These are phyloP conservation scores for Rhizopogon vulgaris DNA, from an alignment of 768 basidiomycete species.

Conservation along the genomic window DNA sequence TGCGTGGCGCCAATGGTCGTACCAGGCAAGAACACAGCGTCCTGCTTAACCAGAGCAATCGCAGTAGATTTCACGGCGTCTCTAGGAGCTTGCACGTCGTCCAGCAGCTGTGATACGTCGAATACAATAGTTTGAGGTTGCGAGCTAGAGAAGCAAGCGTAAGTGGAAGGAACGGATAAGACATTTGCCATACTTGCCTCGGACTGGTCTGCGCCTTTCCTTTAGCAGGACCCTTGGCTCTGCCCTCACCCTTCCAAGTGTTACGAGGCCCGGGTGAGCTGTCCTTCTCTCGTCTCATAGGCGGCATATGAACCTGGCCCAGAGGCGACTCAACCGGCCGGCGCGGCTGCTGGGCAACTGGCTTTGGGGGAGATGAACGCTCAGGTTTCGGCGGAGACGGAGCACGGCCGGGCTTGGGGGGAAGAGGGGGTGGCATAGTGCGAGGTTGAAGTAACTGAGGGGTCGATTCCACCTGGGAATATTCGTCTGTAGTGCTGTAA, in stretches of 20 bases:
- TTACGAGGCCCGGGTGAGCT: constrained; percentile 61
- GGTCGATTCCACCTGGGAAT: constrained; percentile 34
- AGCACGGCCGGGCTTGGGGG: constrained; percentile 45
- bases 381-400: constrained; percentile 38
- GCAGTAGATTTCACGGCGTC: constrained; percentile 86
- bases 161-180: not conserved
- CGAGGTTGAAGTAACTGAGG: constrained; percentile 31
- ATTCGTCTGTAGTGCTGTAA: constrained; percentile 38
- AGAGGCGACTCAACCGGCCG: constrained; percentile 48
- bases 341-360: constrained; percentile 38
- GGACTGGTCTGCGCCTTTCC: constrained; percentile 51
- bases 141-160: constrained; percentile 33
- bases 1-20: constrained; percentile 87
- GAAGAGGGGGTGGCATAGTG: constrained; percentile 49
- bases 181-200: constrained; percentile 32
- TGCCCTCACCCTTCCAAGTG: constrained; percentile 29
- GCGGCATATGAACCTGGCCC: constrained; percentile 25
- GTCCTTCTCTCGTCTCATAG: constrained; percentile 57
- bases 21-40: constrained; percentile 76
- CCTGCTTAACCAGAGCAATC: constrained; percentile 83
- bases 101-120: constrained; percentile 67
- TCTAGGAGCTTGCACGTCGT: constrained; percentile 68
- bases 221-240: constrained; percentile 32
- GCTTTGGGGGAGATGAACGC: constrained; percentile 54
- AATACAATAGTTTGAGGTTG: constrained; percentile 66